These are phyloP conservation scores for Nigrograna mackinnonii DNA, from an alignment of 2,329 filamentous ascomycete genomes.

Conservation along the genomic window DNA sequence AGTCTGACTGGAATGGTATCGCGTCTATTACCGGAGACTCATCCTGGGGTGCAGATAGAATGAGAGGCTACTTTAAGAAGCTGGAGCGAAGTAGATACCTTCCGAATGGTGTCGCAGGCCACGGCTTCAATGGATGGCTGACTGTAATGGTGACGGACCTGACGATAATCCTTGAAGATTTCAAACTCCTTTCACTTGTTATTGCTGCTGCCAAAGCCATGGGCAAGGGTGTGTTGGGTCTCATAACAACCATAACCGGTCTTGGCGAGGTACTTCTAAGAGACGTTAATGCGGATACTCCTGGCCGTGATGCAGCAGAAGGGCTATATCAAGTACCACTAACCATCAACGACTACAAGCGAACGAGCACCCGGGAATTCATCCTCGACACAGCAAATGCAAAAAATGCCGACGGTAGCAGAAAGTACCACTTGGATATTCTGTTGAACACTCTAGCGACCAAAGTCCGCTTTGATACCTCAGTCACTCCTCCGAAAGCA, in stretches of 20 bases:
- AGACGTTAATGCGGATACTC: constrained; percentile 53
- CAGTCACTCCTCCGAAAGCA: constrained; percentile 55
- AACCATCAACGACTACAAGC: constrained; percentile 46
- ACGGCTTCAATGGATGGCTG: constrained; percentile 61
- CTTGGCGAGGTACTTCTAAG: constrained; percentile 49
- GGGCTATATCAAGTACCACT: constrained; percentile 61
- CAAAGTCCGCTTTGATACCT: constrained; percentile 65
- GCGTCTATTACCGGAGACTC: constrained; percentile 61
- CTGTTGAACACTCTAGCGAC: constrained; percentile 64
- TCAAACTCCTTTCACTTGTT: constrained; percentile 54
- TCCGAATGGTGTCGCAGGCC: constrained; percentile 44
- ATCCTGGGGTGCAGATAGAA: constrained; percentile 62
- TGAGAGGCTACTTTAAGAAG: constrained; percentile 59
- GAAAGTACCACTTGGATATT: constrained; percentile 58
- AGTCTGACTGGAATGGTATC: constrained; percentile 63
- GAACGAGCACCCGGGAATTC: constrained; percentile 58
- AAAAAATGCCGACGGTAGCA: constrained; percentile 50
- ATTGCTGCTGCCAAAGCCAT: constrained; percentile 53
- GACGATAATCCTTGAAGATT: constrained; percentile 53
- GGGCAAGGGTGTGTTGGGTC: constrained; percentile 38
- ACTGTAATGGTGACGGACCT: constrained; percentile 53
- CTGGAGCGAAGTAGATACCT: constrained; percentile 58
- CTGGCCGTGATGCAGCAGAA: constrained; percentile 47
- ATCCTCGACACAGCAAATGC: constrained; percentile 51
- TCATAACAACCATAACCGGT: constrained; percentile 42